Evolutionary conservation across 495 filamentous ascomycete species (phyloP), one percentile per base, ranked within the genome.

Genomic region (Neurospora cerealis): DNA sequence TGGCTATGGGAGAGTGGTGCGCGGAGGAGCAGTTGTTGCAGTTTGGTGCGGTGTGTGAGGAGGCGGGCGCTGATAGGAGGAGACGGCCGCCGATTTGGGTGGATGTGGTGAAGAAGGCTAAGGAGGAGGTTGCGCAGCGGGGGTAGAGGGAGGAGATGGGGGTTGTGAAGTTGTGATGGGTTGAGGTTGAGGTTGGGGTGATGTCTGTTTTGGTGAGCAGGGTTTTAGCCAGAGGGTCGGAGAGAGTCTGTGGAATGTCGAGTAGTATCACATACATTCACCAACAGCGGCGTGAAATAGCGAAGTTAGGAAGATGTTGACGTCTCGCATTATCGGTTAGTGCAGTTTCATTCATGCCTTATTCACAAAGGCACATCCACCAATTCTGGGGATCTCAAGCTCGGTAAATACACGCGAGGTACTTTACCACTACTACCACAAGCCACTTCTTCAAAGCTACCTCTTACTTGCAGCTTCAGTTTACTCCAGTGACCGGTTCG

Each of bases 1-100:
- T 94, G 91, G 94, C 88, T 5, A 92, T 92, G 87, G 88, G 88
- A 3, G 91, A 95, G 81, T 96, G 93, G 94, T 92, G 92, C 1
- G 81, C 79, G 10, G 94, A 96, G 79, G 91, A 92, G 71, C 85
- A 84, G 32, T 80, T 96, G 81, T 81, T 96, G 74, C 86, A 84
- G 71, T 93, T 92, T 81, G 94, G 90, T 38, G 85, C 83, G 73
- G 87, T 90, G 75, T 87, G 84, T 3, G 92, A 95, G 82, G 79
- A 76, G 71, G 69, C 78, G 11, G 74, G 73, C 21, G 77, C 46
- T 28, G 76, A 74, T 36, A 70, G 41, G 44, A 73, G 73, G 74
- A 75, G 76, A 42, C 41, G 78, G 74, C 77, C 79, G 21, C 73
- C 37, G 9, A 60, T 24, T 54, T 82, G 81, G 80, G 75, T 83